Conservation (phyloP, 768 basidiomycete species). For the Agrocybe pediades region DNA sequence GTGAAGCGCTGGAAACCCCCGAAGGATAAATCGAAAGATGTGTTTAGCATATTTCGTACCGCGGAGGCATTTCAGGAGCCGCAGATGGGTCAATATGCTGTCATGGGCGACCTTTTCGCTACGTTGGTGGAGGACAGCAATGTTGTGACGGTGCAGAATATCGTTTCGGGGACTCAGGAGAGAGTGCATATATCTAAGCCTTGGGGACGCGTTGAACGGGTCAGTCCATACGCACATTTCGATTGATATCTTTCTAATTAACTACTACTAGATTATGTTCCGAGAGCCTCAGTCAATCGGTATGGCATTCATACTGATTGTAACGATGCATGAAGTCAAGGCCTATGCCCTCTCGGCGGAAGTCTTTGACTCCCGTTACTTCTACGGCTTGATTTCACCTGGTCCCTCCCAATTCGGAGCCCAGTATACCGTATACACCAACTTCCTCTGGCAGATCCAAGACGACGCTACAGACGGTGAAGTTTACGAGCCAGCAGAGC, state of each 20-base stretch:
- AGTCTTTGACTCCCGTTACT: neutral
- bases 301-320: no score
- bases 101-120: neutral
- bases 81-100: neutral
- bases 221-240: no score
- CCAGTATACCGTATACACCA: neutral
- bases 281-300: no score
- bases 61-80: neutral
- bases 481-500: neutral
- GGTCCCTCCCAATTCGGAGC: neutral
- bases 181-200: neutral
- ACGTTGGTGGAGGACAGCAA: neutral
- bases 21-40: neutral
- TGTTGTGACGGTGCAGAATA: neutral
- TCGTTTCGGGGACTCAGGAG: neutral
- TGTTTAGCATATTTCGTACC: neutral
- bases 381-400: neutral
- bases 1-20: no score
- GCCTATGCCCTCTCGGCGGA: no score
- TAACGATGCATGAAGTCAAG: no score
- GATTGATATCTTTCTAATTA: no score
- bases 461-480: neutral
- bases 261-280: no score
- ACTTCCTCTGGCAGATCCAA: neutral
- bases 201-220: neutral